Base-by-base conservation (phyloP, 768 basidiomycete genomes). In the Boletus pseudopeckii region DNA sequence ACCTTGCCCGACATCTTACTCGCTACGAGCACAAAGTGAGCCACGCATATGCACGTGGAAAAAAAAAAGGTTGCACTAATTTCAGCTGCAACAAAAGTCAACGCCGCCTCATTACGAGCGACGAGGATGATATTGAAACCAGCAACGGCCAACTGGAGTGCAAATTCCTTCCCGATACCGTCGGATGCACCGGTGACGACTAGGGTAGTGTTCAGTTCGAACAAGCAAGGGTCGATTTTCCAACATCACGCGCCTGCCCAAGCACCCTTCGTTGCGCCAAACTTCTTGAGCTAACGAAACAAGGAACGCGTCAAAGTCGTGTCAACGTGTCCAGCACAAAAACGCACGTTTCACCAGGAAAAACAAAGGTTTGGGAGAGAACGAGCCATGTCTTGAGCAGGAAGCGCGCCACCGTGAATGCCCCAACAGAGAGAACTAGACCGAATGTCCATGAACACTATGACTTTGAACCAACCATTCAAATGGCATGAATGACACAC, bases 151-250 rank as follows among this genome's bases (percentile, higher is more conserved):
- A 99, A 79, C 70, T 98, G 95, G 18, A 88, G 69, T 10, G 95
- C 87, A 59, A 95, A 98, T 66, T 97, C 93, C 57, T 86, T 88
- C 2, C 97, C 97, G 60, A 99, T 96, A 8, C 97, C 97, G 55
- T 95, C 91, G 0, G 97, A 97, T 28, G 92, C 89, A 32, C 97
- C 97, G 1, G 96, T 98, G 14, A 99, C 83, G 22, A 98, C 90
- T 81, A 51, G 22, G 26, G 18, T 18, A 7, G 34, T 4, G 4
- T 18, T 39, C 45, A 37, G 46, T 40, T 34, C 14, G 41, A 33
- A 24, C 14, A 37, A 13, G 9, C 6, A n/a, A 14, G 20, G 18
- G 7, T 18, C 5, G 1, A 43, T 38, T n/a, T n/a, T 18, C 11
- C 15, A 37, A 17, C 5, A 30, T 4, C 13, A 34, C 61, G 10